Conservation (phyloP, 371 early-diverging fungal genomes). For the Umbelopsis sp. region DNA sequence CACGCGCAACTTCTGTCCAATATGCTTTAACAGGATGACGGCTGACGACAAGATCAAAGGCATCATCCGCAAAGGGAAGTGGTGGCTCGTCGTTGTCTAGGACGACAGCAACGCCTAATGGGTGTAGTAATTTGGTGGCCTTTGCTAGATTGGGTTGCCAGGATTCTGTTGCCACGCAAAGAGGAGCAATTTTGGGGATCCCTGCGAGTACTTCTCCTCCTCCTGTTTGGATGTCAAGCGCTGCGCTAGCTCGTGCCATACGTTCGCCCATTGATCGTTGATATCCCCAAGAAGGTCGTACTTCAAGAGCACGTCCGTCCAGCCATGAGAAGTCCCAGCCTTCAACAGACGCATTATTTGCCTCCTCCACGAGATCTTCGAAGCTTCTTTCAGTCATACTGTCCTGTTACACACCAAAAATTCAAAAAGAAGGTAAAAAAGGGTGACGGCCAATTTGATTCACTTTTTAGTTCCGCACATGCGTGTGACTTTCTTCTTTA, state of each 20-base stretch:
- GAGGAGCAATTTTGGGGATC: conserved; percentile 18
- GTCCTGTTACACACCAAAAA: background rate
- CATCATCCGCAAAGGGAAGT: conserved; percentile 26
- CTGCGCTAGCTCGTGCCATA: conserved; percentile 25
- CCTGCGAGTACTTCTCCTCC: conserved; percentile 31
- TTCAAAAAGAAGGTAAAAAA: background rate
- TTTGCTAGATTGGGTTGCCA: conserved; percentile 32
- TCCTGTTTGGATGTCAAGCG: conserved; percentile 31
- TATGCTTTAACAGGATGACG: conserved; percentile 28
- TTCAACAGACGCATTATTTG: conserved; percentile 19
- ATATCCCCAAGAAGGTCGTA: conserved; percentile 27
- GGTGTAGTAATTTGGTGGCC: conserved; percentile 36
- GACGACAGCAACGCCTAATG: conserved; percentile 40
- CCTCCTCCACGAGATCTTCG: conserved; percentile 24
- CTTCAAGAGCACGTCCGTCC: conserved; percentile 28
- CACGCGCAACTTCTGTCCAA: conserved; percentile 25
- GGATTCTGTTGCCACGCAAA: conserved; percentile 31
- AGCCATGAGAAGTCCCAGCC: conserved; percentile 35
- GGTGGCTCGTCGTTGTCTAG: conserved; percentile 28
- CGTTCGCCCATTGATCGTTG: conserved; percentile 25
- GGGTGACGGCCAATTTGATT: background rate
- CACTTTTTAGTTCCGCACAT: background rate
- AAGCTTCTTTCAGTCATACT: conserved; percentile 15
- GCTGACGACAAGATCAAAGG: conserved; percentile 32
- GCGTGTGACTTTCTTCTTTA: too few species aligned